Conservation (phyloP, 805 yeast genomes). For the Candida koratica region DNA sequence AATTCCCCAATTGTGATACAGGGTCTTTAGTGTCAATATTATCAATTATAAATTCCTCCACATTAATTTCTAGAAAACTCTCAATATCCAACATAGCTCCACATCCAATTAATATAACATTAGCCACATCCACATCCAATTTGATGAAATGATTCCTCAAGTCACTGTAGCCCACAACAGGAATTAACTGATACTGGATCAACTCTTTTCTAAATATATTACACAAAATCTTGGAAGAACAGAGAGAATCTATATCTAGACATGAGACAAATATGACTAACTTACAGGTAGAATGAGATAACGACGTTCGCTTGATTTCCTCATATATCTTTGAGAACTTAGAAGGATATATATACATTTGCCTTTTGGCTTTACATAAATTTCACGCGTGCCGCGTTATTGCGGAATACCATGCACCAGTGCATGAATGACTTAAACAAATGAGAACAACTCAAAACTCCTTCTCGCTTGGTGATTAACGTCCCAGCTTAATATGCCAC, state of each 20-base stretch:
- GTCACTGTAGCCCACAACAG: conserved; percentile 89
- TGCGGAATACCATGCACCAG: conserved; percentile 5
- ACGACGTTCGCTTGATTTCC: conserved; percentile 63
- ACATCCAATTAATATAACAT: conserved; percentile 81
- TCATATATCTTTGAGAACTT: conserved; percentile 66
- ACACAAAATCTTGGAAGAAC: conserved; percentile 78
- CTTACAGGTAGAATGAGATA: conserved; percentile 90
- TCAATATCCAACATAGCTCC: conserved; percentile 91
- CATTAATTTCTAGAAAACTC: conserved; percentile 61
- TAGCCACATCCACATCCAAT: conserved; percentile 71
- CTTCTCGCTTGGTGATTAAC: conserved; percentile 36
- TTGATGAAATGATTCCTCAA: conserved; percentile 57
- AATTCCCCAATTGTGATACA: conserved; percentile 13
- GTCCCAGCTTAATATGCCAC: conserved; percentile 40
- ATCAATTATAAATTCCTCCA: conserved; percentile 40
- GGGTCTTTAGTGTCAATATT: conserved; percentile 16
- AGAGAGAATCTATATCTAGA: conserved; percentile 84
- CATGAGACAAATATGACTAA: conserved; percentile 86
- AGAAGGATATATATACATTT: conserved; percentile 72
- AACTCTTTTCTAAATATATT: conserved; percentile 70
- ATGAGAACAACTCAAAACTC: conserved; percentile 37
- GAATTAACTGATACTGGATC: conserved; percentile 82
- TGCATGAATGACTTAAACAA: conserved; percentile 18
- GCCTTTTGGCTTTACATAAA: background rate
- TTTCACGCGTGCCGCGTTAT: conserved; percentile 10